Percentiles rank a stretch among this genome's conserved stretches.
These are phyloP conservation scores for Ceraceosorus bombacis DNA, from an alignment of 1,284 basidiomycete species.

Conservation along the genomic window DNA sequence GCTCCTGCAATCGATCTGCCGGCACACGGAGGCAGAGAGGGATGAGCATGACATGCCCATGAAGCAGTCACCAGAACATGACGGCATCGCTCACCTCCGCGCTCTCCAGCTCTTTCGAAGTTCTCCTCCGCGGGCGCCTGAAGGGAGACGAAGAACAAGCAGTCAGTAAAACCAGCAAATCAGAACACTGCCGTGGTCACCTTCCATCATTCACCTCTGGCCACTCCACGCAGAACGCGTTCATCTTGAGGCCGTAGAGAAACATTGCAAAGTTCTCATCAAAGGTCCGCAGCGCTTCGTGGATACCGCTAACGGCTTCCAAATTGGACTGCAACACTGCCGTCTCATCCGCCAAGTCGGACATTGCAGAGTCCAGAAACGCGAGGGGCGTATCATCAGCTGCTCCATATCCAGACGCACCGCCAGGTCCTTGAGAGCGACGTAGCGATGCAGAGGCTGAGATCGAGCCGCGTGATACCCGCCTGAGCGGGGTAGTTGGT, in stretches of 20 bases:
- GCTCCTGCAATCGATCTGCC: background rate
- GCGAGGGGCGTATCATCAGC: constrained; percentile 67
- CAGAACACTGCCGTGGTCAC: background rate
- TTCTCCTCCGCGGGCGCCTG: constrained; percentile 32
- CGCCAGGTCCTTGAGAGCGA: constrained; percentile 54
- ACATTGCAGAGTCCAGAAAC: constrained; percentile 68
- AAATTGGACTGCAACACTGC: constrained; percentile 70
- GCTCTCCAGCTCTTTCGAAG: constrained; percentile 32
- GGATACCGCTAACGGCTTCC: constrained; percentile 63
- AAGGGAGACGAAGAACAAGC: background rate
- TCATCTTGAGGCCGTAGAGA: constrained; percentile 87
- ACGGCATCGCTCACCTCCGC: constrained; percentile 11
- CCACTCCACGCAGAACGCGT: constrained; percentile 85
- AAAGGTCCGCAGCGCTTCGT: constrained; percentile 70
- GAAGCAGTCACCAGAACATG: background rate
- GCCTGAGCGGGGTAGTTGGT: constrained; percentile 65
- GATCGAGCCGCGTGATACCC: constrained; percentile 83
- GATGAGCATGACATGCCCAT: background rate
- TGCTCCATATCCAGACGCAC: background rate
- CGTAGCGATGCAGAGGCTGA: constrained; percentile 60
- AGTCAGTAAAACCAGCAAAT: background rate
- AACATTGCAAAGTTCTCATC: constrained; percentile 89
- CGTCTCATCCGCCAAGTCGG: constrained; percentile 78
- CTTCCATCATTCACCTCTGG: constrained; percentile 58
- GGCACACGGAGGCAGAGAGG: background rate